Base-by-base conservation (phyloP, 2,329 filamentous ascomycete species). In the Diaporthe ampelina region DNA sequence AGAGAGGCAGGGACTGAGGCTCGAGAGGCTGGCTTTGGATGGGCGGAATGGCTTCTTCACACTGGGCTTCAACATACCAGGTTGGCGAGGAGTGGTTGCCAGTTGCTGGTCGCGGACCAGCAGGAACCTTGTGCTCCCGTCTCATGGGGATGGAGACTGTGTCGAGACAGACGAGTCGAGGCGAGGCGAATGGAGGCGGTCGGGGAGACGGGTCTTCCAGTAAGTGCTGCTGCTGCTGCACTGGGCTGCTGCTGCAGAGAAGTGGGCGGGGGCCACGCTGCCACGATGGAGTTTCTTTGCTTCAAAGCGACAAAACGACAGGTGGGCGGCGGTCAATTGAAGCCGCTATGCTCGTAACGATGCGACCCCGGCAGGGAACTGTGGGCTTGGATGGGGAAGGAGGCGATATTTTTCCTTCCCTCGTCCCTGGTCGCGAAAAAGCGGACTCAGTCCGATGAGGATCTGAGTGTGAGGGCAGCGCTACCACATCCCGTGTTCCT, bases 21-120 rank as follows among this genome's bases (percentile, higher is more conserved):
- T 45, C 19, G 17, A 10, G 37, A 43, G 15, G 40, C 40, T 43
- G 40, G 15, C 11, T 43, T 17, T 17, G 11, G 40, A 43, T 43
- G 40, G 40, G 10, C 4, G 40, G 40, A 43, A 43, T 52, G 48
- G 48, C 48, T 50, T n/a, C 4, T 52, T 52, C 48, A 24, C 48
- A 52, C 56, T 68, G 63, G 63, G 63, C 63, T 68, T 63, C 24
- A 40, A 48, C 88, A 83, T 86, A 91, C 90, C 87, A 88, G 81
- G 86, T 86, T 73, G 89, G 86, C 77, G 89, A 89, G 77, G 89
- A 89, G 81, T 88, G 86, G 83, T 87, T 86, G 81, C 29, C 63
- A 24, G 48, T 68, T 68, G 88, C 87, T 84, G 88, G 88, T 87
- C 87, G 86, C 82, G 88, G 86, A 85, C 89, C 89, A 88, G 88